phyloP scores from a whole-genome alignment of 208 protist species.

The Vickermania spadyakhi region DNA sequence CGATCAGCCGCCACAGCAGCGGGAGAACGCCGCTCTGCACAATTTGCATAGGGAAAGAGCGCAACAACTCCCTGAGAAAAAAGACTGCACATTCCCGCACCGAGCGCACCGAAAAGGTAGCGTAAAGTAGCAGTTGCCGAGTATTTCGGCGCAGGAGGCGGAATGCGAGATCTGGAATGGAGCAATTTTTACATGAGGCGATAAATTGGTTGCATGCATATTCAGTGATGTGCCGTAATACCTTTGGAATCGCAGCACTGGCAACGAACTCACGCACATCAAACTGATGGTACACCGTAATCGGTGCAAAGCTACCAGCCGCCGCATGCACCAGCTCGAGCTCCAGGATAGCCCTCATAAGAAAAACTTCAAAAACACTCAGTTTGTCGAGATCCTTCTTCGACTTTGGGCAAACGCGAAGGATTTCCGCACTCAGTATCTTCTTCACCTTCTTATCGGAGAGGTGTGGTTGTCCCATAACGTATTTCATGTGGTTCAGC shows the following conservation, averaged over 20 bases:
- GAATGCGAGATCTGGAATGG: slow-evolving; percentile 28
- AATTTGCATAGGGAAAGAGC: slow-evolving; percentile 41
- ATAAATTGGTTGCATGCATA: slow-evolving; percentile 10
- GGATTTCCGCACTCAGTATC: neutral
- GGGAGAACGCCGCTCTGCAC: slow-evolving; percentile 43
- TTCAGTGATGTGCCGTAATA: slow-evolving; percentile 16
- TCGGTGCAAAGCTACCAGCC: slow-evolving; percentile 54
- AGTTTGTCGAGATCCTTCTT: slow-evolving; percentile 18
- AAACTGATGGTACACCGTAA: slow-evolving; percentile 70
- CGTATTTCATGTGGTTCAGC: slow-evolving; percentile 21
- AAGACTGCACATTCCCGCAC: slow-evolving; percentile 45
- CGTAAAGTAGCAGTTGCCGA: slow-evolving; percentile 55
- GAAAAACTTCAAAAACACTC: slow-evolving; percentile 50
- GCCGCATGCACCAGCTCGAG: slow-evolving; percentile 69
- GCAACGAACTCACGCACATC: slow-evolving; percentile 79
- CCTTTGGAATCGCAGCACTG: slow-evolving; percentile 31
- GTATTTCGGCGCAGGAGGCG: slow-evolving; percentile 41
- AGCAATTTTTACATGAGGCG: slow-evolving; percentile 31
- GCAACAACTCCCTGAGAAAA: slow-evolving; percentile 40
- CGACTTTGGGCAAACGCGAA: neutral
- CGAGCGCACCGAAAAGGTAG: slow-evolving; percentile 56
- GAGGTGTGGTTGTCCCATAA: neutral
- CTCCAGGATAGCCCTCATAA: slow-evolving; percentile 46
- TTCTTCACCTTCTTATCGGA: neutral
- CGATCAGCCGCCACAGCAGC: slow-evolving; percentile 65